Evolutionary conservation across 306 rosid species (phyloP), one percentile per base, ranked within the genome.

Genomic region (Quercus aquifolioides): DNA sequence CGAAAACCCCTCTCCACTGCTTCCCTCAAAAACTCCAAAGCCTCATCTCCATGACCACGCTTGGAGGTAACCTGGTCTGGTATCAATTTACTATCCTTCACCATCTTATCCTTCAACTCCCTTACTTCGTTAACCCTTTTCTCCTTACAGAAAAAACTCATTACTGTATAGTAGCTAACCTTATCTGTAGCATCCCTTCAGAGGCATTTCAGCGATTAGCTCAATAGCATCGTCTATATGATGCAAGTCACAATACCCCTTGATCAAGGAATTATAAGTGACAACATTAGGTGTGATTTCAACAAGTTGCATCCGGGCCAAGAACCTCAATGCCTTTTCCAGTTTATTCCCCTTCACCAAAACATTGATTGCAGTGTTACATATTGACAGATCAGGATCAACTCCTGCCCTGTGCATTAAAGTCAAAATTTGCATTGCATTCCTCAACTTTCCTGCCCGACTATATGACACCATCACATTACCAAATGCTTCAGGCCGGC

Each of bases 361-460:
- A 77, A 87, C 94, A 89, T 89, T 85, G 55, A 94, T 78, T 26
- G 95, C 88, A 80, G 90, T 92, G 84, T 92, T 92, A 84, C 95
- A 91, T 75, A 91, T 76, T 7, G 92, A 88, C 62, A 92, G 71
- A 86, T 91, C 76, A 58, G 88, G 90, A 51, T 92, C 94, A 75
- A 92, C 88, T 69, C 97, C 95, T 20, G 97, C 95, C 78, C 56
- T 92, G 76, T 91, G 98, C 98, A 94, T 92, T 85, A 94, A 85
- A 28, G 93, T 94, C 91, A 94, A 79, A 77, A 88, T 73, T 69
- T 54, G 79, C 91, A 92, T 38, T 1, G 97, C 91, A 72, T 88
- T 83, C 86, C 94, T 85, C 81, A 94, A 80, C 84, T 75, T 91
- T 13, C 95, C 90, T 0, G 97, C 97, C 59, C 94, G 85, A 52